Base-by-base conservation (phyloP, 345 rosid species). In the Hibiscus mutabilis region DNA sequence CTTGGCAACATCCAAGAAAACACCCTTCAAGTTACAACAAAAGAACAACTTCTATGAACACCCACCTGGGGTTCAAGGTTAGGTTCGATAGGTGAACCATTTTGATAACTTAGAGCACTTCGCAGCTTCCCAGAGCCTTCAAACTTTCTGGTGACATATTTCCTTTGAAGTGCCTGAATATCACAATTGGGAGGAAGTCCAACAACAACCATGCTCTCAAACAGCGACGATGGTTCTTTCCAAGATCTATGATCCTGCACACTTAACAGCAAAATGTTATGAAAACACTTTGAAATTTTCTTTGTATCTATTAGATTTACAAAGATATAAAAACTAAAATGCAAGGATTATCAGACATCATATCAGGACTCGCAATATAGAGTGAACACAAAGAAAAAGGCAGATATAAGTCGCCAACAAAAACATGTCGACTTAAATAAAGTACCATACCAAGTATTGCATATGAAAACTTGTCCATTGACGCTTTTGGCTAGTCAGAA, bases 181-280 rank as follows among this genome's bases (percentile, higher is more conserved):
- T 94, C 96, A 81, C 93, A 88, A 73, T 91, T 83, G 62, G 98
- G 97, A 73, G 85, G 89, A 79, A 94, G 93, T 81, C 98, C 98
- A 73, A 91, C 86, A 72, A 94, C 96, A 47, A 91, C 93, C 89
- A 94, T 82, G 80, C 95, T 89, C 86, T 94, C 97, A 77, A 94
- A 87, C 69, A 91, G 89, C 83, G 85, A 85, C 18, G 96, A 83
- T 60, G 98, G 92, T 76, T 88, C 96, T 77, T 82, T 91, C 56
- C 86, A 79, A 16, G 88, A 79, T 80, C 82, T 87, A 65, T 91
- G 90, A 76, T 89, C 97, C 97, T 93, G 90, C 79, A 79, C 65
- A 61, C 72, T 82, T 75, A 75, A 63, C 71, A 60, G 22, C 6
- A 40, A 35, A 42, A 68, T 21, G 46, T 56, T 37, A 72, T 49